Base-by-base conservation (phyloP, 305 asterid genomes). In the Solanum hybrid region DNA sequence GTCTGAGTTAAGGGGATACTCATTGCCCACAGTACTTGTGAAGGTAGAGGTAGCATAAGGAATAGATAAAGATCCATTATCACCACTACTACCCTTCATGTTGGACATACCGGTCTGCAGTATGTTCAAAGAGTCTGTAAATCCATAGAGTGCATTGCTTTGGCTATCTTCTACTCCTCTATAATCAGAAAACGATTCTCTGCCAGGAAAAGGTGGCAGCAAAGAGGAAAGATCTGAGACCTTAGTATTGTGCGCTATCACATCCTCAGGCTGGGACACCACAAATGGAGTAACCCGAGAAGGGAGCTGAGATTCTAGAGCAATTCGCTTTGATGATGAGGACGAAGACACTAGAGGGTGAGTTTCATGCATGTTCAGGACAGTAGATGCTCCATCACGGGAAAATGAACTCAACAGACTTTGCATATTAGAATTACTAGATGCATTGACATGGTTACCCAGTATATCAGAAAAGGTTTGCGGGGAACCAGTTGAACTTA, bases 201-300 rank as follows among this genome's bases (percentile, higher is more conserved):
- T 91, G 64, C 96, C 92, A n/a, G 94, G 95, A 91, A 95, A 94
- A 2, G 95, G 96, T 8, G 95, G 98, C 93, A 96, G 79, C 88
- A 94, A 84, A 42, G 95, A 92, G 77, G 97, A 92, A 89, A 93
- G 94, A 77, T 96, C 96, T 5, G 98, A 91, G 40, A 86, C 97
- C 92, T 95, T 95, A 22, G 97, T 91, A 81, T 80, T 86, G 75
- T 94, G 92, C 3, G 90, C 91, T 79, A 92, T 90, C 90, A 95
- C 90, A 88, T 92, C 96, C 37, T 93, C 98, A 2, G 92, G 92
- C 90, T 92, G 94, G 51, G 98, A 94, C 82, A 91, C 91, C 32
- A 91, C 95, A 72, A 93, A 95, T 88, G 93, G 95, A 86, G 95
- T 90, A 88, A 81, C 94, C 90, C 93, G 92, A 38, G 97, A 91